Conservation (phyloP, 2,329 filamentous ascomycete genomes). For the Neonectria punicea region DNA sequence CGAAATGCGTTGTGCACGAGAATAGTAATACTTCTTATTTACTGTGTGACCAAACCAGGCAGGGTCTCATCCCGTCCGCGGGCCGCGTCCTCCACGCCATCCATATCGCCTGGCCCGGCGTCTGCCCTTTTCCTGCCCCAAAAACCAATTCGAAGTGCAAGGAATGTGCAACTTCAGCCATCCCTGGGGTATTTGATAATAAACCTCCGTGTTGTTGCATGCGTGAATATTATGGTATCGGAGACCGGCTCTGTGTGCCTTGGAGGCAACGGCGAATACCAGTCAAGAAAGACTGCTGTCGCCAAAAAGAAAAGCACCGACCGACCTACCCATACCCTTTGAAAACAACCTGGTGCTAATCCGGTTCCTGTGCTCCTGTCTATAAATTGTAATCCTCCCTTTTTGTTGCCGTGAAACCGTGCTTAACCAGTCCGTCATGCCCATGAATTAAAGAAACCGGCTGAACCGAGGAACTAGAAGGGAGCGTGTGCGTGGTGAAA, state of each 20-base stretch:
- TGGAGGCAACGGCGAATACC: neutral
- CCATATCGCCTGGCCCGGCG: neutral
- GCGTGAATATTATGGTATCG: slow-evolving; percentile 14
- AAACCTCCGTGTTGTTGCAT: slow-evolving; percentile 19
- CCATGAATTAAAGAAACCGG: neutral
- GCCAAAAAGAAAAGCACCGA: neutral
- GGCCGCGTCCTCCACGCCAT: neutral
- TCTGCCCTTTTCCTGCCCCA: slow-evolving; percentile 1
- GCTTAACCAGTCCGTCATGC: neutral
- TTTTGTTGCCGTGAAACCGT: neutral
- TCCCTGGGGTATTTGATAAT: slow-evolving; percentile 25
- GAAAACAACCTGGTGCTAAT: neutral
- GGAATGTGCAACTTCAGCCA: slow-evolving; percentile 6
- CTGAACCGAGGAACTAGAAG: neutral
- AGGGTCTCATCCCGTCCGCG: neutral
- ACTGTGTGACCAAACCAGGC: neutral
- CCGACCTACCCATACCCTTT: neutral
- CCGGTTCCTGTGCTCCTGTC: slow-evolving; percentile 9
- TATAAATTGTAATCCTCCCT: slow-evolving; percentile 4
- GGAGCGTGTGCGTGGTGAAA: neutral
- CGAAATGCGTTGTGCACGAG: neutral
- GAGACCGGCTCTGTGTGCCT: slow-evolving; percentile 5
- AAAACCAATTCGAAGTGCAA: slow-evolving; percentile 1
- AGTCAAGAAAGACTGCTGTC: neutral
- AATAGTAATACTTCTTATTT: neutral